These are phyloP conservation scores for Colletotrichum sp. DNA, from an alignment of 2,329 filamentous ascomycete genomes.

Conservation along the genomic window DNA sequence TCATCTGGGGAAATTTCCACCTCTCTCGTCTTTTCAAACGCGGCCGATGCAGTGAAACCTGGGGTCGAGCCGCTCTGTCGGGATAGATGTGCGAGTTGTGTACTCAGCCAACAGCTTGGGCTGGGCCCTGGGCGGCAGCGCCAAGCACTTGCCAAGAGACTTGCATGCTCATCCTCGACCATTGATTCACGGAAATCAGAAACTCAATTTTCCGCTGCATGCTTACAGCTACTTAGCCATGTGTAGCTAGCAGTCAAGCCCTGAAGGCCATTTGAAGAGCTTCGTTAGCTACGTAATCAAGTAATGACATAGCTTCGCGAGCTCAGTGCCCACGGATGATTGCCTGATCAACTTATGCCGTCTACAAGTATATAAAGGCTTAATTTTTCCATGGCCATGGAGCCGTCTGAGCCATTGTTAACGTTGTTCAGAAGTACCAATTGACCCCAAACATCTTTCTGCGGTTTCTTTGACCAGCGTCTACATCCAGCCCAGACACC, in stretches of 20 bases:
- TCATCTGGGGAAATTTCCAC: neutral
- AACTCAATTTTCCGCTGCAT: constrained; percentile 10
- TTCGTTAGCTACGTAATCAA: constrained; percentile 8
- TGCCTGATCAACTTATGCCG: neutral
- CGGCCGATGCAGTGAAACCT: neutral
- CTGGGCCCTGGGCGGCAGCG: neutral
- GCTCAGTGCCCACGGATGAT: neutral
- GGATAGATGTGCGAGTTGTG: neutral
- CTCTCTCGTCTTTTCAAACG: neutral
- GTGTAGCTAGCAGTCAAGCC: neutral
- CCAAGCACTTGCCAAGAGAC: constrained; percentile 16
- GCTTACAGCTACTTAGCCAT: neutral
- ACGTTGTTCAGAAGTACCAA: neutral
- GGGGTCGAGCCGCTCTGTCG: neutral
- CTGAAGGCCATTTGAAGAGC: neutral
- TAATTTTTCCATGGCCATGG: neutral
- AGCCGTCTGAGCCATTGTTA: neutral
- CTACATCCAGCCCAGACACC: neutral
- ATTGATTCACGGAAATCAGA: constrained; percentile 15
- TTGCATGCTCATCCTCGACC: neutral
- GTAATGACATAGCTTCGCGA: neutral
- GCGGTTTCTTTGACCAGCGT: neutral
- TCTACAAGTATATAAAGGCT: neutral
- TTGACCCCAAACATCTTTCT: neutral
- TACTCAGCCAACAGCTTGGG: neutral